Percentiles rank a stretch among this genome's conserved stretches.
phyloP scores from a whole-genome alignment of 495 filamentous ascomycete genomes.

The Penicillium parvum region DNA sequence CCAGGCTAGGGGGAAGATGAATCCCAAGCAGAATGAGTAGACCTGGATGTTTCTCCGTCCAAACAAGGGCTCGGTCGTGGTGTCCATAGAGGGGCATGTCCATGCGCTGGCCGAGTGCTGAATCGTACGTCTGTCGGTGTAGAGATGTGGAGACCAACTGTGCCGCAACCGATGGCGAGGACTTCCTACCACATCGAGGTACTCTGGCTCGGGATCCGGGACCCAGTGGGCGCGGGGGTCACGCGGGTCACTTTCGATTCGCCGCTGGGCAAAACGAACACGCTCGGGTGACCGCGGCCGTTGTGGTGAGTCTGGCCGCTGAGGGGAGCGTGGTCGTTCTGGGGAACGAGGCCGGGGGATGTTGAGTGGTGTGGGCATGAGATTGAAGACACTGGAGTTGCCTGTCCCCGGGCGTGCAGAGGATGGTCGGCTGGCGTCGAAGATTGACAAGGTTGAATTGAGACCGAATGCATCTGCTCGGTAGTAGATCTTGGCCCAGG shows the following conservation, averaged over 20 bases:
- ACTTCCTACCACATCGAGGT: constrained; percentile 14
- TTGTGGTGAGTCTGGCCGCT: not conserved
- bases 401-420: constrained; percentile 27
- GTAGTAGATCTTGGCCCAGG: constrained; percentile 49
- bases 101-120: constrained; percentile 43
- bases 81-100: constrained; percentile 67
- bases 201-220: constrained; percentile 20
- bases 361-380: constrained; percentile 29
- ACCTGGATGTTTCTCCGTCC: constrained; percentile 77
- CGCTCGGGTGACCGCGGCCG: constrained; percentile 10
- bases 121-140: constrained; percentile 51
- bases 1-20: constrained; percentile 88
- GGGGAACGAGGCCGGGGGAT: constrained; percentile 18
- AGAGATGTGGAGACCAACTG: constrained; percentile 73
- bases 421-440: constrained; percentile 31
- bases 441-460: constrained; percentile 30
- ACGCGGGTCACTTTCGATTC: constrained; percentile 32
- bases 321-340: constrained; percentile 14
- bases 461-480: constrained; percentile 28
- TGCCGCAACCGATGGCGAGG: constrained; percentile 35
- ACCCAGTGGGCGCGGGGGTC: constrained; percentile 48
- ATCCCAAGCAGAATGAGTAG: constrained; percentile 81
- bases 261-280: constrained; percentile 11
- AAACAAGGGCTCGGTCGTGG: constrained; percentile 50
- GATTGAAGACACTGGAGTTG: constrained; percentile 30